phyloP scores from a whole-genome alignment of 2,329 filamentous ascomycete genomes.

The Didymella lethalis region DNA sequence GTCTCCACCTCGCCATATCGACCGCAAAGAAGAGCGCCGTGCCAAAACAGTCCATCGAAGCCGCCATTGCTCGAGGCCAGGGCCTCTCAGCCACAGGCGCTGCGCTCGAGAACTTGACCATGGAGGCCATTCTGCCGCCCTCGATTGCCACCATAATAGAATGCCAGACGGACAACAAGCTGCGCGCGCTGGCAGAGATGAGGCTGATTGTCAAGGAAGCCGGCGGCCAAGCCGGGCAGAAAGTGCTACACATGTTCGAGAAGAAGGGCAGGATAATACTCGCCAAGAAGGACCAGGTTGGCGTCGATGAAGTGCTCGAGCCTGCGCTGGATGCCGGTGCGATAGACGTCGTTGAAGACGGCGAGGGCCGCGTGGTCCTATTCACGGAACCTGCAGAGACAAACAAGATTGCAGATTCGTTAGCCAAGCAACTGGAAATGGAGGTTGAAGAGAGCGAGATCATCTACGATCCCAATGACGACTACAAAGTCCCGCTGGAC shows the following conservation, averaged over 20 bases:
- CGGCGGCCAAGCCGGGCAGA: slow-evolving; percentile 70
- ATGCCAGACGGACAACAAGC: slow-evolving; percentile 82
- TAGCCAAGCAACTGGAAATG: slow-evolving; percentile 70
- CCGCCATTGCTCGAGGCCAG: slow-evolving; percentile 86
- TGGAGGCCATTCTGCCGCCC: slow-evolving; percentile 82
- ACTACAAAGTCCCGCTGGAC: slow-evolving; percentile 73
- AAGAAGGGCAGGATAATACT: slow-evolving; percentile 79
- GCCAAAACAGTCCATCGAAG: slow-evolving; percentile 84
- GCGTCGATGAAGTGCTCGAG: slow-evolving; percentile 77
- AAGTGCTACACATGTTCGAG: slow-evolving; percentile 85
- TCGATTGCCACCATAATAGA: slow-evolving; percentile 81
- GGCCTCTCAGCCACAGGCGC: slow-evolving; percentile 78
- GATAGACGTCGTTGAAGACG: slow-evolving; percentile 73
- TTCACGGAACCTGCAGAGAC: slow-evolving; percentile 73
- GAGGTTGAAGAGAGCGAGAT: slow-evolving; percentile 79
- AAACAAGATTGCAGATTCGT: slow-evolving; percentile 67
- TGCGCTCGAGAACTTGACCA: slow-evolving; percentile 76
- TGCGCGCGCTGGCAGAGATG: slow-evolving; percentile 76
- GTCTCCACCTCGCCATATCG: slow-evolving; percentile 74
- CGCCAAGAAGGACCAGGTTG: slow-evolving; percentile 63
- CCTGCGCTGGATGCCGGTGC: slow-evolving; percentile 85
- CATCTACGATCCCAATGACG: slow-evolving; percentile 82
- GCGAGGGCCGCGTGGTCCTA: slow-evolving; percentile 74
- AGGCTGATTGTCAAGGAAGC: slow-evolving; percentile 73
- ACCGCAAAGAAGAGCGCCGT: slow-evolving; percentile 86